Evolutionary conservation across 441 rosid genomes (phyloP), one percentile per base, ranked within the genome.

Genomic region (Populus trichocarpa): DNA sequence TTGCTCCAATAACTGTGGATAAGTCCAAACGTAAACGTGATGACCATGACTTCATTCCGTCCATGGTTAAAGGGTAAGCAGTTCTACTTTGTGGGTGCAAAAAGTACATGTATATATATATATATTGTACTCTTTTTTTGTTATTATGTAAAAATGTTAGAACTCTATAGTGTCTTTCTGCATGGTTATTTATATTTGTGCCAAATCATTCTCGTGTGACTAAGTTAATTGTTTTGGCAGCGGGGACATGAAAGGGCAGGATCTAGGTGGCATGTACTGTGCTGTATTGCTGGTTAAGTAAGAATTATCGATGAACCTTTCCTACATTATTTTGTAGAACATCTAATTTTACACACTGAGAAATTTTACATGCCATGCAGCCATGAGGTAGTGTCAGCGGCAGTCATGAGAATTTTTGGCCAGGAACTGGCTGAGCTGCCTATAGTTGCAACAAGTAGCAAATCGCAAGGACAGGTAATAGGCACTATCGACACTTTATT

Each of bases 401-500:
- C 94, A 78, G 86, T 90, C 74, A 85, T 93, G 74, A 87, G 99
- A 77, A 79, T 95, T 74, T 92, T 95, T 20, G 98, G 98, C 78
- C 81, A 82, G 75, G 98, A 95, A 67, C 79, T 92, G 82, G 99
- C 99, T 5, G 99, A 95, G 81, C 89, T 95, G 78, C 99, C 99
- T 77, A 76, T 93, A 66, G 99, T 89, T 76, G 99, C 99, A 72
- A 95, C 98, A 25, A 86, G 87, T 77, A 81, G 81, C 76, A 92
- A 89, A 28, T 83, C 76, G 57, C 90, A 91, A 86, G 97, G 97
- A 77, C 85, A 87, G 93, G 99, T 93, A 77, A 83, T 50, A 33
- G 59, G 68, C 25, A 11, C 1, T 57, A 0, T 25, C 2, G 61
- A 75, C 61, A 3, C 14, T 11, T 28, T n/a, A 16, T 16, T 4